Conservation (phyloP, 2,329 filamentous ascomycete genomes). For the Colletotrichum sp. region DNA sequence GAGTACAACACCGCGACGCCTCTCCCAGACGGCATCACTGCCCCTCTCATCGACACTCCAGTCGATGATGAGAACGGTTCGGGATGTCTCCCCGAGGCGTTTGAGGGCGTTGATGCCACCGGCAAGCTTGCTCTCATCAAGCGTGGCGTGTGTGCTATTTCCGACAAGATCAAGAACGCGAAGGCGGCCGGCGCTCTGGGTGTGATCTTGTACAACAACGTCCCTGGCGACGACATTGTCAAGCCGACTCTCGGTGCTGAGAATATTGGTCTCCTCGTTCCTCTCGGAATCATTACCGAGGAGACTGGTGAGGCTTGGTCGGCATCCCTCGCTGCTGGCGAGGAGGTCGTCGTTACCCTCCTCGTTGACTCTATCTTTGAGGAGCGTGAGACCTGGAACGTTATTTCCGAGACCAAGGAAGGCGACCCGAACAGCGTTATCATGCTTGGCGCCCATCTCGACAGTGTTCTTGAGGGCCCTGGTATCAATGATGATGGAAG, state of each 20-base stretch:
- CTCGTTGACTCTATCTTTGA: constrained; percentile 41
- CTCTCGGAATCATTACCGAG: constrained; percentile 38
- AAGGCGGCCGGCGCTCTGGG: constrained; percentile 44
- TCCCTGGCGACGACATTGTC: constrained; percentile 43
- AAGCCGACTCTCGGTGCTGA: constrained; percentile 59
- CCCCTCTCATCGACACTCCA: constrained; percentile 38
- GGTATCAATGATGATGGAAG: constrained; percentile 47
- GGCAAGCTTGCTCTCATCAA: constrained; percentile 51
- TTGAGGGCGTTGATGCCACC: constrained; percentile 44
- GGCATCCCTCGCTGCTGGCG: constrained; percentile 33
- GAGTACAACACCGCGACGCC: constrained; percentile 52
- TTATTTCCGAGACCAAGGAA: constrained; percentile 46
- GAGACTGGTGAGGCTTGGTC: constrained; percentile 41
- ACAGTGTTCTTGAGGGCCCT: constrained; percentile 42
- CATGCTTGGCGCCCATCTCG: constrained; percentile 45
- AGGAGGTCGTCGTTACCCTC: constrained; percentile 36
- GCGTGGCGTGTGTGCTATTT: constrained; percentile 46
- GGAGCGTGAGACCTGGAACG: constrained; percentile 40
- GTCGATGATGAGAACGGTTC: constrained; percentile 41
- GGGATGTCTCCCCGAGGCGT: constrained; percentile 46
- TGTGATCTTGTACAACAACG: constrained; percentile 67
- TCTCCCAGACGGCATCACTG: constrained; percentile 37
- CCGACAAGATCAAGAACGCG: constrained; percentile 48
- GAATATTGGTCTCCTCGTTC: constrained; percentile 37
- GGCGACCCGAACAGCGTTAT: constrained; percentile 46